A percentile compares a stretch with the other conserved stretches of the same genome.
Conservation (phyloP, 768 basidiomycete genomes). For the Termitomyces sp. region DNA sequence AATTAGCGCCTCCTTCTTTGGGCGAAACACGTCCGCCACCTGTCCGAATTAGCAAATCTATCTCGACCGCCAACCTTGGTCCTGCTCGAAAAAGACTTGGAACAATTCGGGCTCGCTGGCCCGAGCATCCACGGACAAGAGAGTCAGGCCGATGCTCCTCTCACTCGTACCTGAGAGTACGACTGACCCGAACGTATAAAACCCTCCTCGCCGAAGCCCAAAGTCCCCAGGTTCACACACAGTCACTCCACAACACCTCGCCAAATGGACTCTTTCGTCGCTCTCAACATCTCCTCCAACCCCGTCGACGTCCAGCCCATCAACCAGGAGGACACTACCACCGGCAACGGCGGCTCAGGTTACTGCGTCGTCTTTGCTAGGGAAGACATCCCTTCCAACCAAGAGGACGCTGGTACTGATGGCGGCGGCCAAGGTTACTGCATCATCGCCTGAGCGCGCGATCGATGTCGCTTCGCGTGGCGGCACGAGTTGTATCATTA, state of each 20-base stretch:
- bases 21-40: background rate
- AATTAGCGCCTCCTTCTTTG: background rate
- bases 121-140: background rate
- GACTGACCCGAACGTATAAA: background rate
- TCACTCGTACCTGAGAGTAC: background rate
- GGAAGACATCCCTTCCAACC: background rate
- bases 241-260: background rate
- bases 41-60: background rate
- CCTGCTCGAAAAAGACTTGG: background rate
- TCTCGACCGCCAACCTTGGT: background rate
- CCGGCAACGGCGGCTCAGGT: background rate
- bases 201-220: background rate
- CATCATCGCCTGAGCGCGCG: background rate
- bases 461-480: too few relatives aligned
- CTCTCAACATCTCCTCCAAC: background rate
- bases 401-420: too few relatives aligned
- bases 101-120: background rate
- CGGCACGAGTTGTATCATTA: background rate
- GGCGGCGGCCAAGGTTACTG: background rate
- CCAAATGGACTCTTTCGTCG: constrained; percentile 3
- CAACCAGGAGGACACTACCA: background rate
- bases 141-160: background rate
- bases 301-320: background rate
- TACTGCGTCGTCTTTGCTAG: background rate
- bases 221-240: background rate